Percentiles rank a stretch among this genome's conserved stretches.
phyloP scores from a whole-genome alignment of 768 basidiomycete genomes.

The Mycena polygramma region DNA sequence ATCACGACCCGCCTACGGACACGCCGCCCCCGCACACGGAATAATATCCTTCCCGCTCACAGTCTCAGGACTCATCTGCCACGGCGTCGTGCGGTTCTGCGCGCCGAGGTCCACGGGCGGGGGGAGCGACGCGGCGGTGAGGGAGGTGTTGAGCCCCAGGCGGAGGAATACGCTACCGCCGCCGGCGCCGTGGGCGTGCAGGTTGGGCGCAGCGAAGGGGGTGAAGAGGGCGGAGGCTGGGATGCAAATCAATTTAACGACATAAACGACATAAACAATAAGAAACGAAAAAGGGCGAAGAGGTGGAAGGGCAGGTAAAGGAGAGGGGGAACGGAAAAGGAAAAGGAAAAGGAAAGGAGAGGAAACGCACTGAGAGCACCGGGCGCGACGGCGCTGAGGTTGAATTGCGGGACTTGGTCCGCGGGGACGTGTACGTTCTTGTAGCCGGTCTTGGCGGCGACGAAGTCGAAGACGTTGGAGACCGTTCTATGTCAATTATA shows the following conservation, averaged over 20 bases:
- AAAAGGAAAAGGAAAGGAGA: too few relatives aligned
- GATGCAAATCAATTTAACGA: too few relatives aligned
- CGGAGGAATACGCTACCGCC: not conserved
- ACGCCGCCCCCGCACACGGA: not conserved
- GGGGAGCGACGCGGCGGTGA: not conserved
- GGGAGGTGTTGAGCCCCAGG: not conserved
- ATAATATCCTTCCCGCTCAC: not conserved
- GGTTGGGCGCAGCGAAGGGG: not conserved
- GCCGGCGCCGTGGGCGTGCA: not conserved
- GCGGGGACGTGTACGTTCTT: slow-evolving; percentile 34
- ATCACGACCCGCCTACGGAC: too few relatives aligned
- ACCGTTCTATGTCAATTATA: slow-evolving; percentile 31
- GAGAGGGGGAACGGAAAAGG: too few relatives aligned
- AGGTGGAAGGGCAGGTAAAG: too few relatives aligned
- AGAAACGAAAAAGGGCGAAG: too few relatives aligned
- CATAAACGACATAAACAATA: too few relatives aligned
- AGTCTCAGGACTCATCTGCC: not conserved
- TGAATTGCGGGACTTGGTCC: slow-evolving; percentile 7
- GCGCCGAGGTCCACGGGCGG: not conserved
- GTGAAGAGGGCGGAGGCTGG: not conserved
- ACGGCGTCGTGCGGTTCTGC: not conserved
- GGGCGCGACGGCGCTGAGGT: slow-evolving; percentile 12
- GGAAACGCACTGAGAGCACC: slow-evolving; percentile 10
- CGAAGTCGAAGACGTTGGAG: slow-evolving; percentile 66
- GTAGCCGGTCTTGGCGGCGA: slow-evolving; percentile 63